Evolutionary conservation across 228 moss, liverwort and hornwort species (phyloP).

Genomic region (Sphagnum magellanicum): DNA sequence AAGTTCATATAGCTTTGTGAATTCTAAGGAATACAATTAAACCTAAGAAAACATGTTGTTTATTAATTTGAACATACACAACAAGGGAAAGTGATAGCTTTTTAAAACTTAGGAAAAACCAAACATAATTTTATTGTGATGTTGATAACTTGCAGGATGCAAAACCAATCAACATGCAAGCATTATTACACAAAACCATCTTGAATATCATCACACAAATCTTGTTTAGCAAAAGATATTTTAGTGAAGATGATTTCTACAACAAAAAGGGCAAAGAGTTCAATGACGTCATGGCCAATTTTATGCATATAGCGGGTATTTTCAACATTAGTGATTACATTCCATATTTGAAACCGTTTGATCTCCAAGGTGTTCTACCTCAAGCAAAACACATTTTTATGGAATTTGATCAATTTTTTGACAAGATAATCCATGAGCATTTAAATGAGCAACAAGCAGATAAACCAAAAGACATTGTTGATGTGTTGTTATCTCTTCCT

Average conservation of each 20-base stretch:
- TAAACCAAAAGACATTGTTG: conserved; percentile 27
- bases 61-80: background rate
- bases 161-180: conserved; percentile 3
- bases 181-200: background rate
- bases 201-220: conserved; percentile 4
- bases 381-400: background rate
- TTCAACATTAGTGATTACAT: conserved; percentile 26
- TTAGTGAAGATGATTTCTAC: conserved; percentile 14
- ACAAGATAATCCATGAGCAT: conserved; percentile 26
- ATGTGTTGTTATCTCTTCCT: conserved; percentile 21
- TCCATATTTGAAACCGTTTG: conserved; percentile 20
- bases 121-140: background rate
- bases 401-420: conserved; percentile 18
- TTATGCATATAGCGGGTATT: conserved; percentile 8
- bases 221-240: conserved; percentile 11
- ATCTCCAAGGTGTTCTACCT: conserved; percentile 7
- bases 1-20: background rate
- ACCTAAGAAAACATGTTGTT: background rate
- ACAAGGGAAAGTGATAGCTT: background rate
- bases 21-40: background rate
- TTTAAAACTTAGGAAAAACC: background rate
- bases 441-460: conserved; percentile 11
- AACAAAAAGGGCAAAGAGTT: conserved; percentile 12
- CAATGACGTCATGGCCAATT: conserved; percentile 2
- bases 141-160: background rate